Evolutionary conservation across 202 grass and related monocot species (phyloP).

Genomic region (Zizania palustris): DNA sequence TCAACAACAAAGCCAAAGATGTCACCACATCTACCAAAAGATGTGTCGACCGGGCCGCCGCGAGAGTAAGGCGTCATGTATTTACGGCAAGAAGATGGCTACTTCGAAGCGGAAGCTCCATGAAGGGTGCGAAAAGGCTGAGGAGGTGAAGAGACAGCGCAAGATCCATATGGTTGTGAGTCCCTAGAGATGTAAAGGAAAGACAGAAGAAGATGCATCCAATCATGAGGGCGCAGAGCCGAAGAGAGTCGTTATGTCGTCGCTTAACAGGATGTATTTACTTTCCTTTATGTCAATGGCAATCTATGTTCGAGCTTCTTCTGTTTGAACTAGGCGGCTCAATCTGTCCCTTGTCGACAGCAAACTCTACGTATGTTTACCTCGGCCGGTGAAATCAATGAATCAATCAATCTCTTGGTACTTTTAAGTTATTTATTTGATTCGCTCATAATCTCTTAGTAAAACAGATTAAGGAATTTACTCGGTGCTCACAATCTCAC

Average conservation of each 20-base stretch:
- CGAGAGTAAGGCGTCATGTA: background rate
- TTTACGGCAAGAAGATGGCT: background rate
- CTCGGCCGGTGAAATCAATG: background rate
- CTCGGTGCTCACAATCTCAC: too few species aligned
- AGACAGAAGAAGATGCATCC: background rate
- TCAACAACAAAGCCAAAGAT: background rate
- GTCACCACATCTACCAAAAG: background rate
- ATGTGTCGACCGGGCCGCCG: background rate
- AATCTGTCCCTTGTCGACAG: background rate
- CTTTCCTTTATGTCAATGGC: background rate
- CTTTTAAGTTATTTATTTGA: background rate
- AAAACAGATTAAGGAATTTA: too few species aligned
- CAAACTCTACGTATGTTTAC: background rate
- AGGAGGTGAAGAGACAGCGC: background rate
- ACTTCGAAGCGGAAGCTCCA: conserved; percentile 8
- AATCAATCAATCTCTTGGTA: background rate
- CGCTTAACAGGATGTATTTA: background rate
- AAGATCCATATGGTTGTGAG: background rate
- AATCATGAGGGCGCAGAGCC: background rate
- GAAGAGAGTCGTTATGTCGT: background rate
- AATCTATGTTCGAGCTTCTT: too few species aligned
- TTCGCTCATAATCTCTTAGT: background rate
- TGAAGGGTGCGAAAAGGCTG: conserved; percentile 13
- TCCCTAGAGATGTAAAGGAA: background rate
- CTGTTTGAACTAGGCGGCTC: background rate